Evolutionary conservation across 257 asterid species (phyloP), one percentile per base, ranked within the genome.

Genomic region (Penstemon eatonii): DNA sequence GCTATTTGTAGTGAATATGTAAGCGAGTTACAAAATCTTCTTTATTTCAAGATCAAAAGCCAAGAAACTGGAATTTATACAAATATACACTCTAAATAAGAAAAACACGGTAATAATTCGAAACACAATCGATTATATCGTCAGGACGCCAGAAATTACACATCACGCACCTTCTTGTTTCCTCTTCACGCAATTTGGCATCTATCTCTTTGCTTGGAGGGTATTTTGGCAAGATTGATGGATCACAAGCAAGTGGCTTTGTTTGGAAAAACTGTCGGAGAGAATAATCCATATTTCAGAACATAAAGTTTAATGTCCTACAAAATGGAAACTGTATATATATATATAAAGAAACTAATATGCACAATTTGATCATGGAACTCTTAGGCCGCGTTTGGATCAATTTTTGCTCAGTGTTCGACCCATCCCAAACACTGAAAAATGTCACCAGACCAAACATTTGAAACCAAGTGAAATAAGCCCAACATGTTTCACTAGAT

Each of bases 171-270:
- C 90, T 86, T 83, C 87, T 84, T 68, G 89, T 83, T 74, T 89
- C 96, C 73, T 89, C 94, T 70, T 92, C 96, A 46, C 98, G 84
- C 79, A 84, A 61, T 77, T 92, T 92, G n/a, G 95, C 98, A 82
- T 92, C 98, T 11, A 92, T 87, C 82, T 92, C 98, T 84, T 92
- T 92, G 89, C 92, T 92, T 56, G 98, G 98, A 60, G 95, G 98
- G 80, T 92, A 89, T 75, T 79, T 83, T 18, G 96, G 96, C 76
- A 92, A 83, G 78, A 83, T 79, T 67, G 89, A 87, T 25, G 98
- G 98, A 77, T 85, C 89, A 59, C 98, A 87, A 42, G 98, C 85
- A 65, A 81, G 64, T 52, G 96, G 98, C 69, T 77, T 63, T 60
- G 89, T 82, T 60, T 64, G 79, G 82, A 92, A 92, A 83, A 86